Percentiles rank a stretch among this genome's conserved stretches.
These are phyloP conservation scores for Nakazawaea molendinolei DNA, from an alignment of 805 yeast species.

Conservation along the genomic window DNA sequence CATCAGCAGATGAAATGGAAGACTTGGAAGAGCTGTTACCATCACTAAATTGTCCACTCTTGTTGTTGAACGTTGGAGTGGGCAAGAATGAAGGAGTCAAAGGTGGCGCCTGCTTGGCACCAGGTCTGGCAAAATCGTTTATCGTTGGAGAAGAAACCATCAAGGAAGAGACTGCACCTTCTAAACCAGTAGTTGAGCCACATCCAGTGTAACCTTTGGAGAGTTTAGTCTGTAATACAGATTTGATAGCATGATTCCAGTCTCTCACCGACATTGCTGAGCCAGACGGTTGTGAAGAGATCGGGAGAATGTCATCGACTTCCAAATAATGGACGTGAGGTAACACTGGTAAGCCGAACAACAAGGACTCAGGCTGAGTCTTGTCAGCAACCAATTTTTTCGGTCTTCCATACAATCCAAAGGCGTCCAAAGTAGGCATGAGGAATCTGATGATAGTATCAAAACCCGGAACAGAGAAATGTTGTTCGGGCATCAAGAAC, in stretches of 20 bases:
- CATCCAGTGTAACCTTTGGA: slow-evolving; percentile 66
- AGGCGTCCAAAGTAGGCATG: slow-evolving; percentile 70
- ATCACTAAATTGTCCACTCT: neutral
- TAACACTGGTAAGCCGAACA: slow-evolving; percentile 78
- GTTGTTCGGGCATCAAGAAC: slow-evolving; percentile 78
- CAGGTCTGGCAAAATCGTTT: slow-evolving; percentile 1
- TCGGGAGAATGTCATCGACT: slow-evolving; percentile 47
- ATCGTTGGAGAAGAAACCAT: slow-evolving; percentile 2
- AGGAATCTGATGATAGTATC: slow-evolving; percentile 81
- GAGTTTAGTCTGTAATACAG: slow-evolving; percentile 46
- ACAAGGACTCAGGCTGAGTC: slow-evolving; percentile 52
- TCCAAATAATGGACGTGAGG: slow-evolving; percentile 72
- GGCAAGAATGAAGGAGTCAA: slow-evolving; percentile 12
- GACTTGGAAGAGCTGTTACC: slow-evolving; percentile 9
- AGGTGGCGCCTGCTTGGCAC: slow-evolving; percentile 3
- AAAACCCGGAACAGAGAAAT: slow-evolving; percentile 75
- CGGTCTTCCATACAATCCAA: slow-evolving; percentile 79
- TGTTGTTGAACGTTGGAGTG: slow-evolving; percentile 1
- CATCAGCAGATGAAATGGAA: slow-evolving; percentile 4
- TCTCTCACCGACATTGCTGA: slow-evolving; percentile 47
- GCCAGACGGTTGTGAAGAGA: slow-evolving; percentile 28
- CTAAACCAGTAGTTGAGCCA: slow-evolving; percentile 60
- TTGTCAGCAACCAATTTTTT: slow-evolving; percentile 69
- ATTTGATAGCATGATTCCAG: slow-evolving; percentile 55
- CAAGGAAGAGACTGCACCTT: slow-evolving; percentile 41